phyloP scores from a whole-genome alignment of 768 basidiomycete genomes.

The Phallus indusiatus region DNA sequence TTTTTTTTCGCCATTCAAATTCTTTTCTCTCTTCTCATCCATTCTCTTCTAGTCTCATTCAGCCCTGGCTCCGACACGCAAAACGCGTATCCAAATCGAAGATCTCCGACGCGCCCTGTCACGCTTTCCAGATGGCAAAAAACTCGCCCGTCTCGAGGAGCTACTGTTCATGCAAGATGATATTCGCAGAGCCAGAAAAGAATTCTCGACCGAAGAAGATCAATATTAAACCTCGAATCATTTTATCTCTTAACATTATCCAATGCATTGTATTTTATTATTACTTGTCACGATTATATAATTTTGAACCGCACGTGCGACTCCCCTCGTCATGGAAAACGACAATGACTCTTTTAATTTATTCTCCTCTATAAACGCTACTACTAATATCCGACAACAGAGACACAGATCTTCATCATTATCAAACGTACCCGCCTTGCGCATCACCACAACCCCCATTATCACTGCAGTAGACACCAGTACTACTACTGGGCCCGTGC shows the following conservation, averaged over 20 bases:
- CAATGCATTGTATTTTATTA: no score
- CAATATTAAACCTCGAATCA: not conserved
- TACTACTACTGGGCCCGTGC: no score
- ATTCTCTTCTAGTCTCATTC: constrained; percentile 49
- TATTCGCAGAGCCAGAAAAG: constrained; percentile 77
- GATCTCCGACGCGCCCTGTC: constrained; percentile 76
- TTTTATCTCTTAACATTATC: no score
- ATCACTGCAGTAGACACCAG: constrained; percentile 13
- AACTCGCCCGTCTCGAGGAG: constrained; percentile 87
- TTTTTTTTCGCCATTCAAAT: not conserved
- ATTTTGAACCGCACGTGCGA: no score
- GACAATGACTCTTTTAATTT: not conserved
- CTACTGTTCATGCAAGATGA: constrained; percentile 90
- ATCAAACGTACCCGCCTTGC: constrained; percentile 17
- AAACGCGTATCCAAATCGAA: constrained; percentile 73
- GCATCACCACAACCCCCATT: constrained; percentile 19
- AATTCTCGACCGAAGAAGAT: constrained; percentile 33
- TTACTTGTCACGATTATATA: no score
- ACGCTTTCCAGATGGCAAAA: constrained; percentile 82
- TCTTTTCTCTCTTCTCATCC: not conserved
- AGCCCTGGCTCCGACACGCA: constrained; percentile 60
- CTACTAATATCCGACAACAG: not conserved
- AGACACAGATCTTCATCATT: constrained; percentile 2
- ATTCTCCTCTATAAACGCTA: not conserved
- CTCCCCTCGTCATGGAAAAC: not conserved